Base-by-base conservation (phyloP, 257 asterid species). In the Cordia subcordata region DNA sequence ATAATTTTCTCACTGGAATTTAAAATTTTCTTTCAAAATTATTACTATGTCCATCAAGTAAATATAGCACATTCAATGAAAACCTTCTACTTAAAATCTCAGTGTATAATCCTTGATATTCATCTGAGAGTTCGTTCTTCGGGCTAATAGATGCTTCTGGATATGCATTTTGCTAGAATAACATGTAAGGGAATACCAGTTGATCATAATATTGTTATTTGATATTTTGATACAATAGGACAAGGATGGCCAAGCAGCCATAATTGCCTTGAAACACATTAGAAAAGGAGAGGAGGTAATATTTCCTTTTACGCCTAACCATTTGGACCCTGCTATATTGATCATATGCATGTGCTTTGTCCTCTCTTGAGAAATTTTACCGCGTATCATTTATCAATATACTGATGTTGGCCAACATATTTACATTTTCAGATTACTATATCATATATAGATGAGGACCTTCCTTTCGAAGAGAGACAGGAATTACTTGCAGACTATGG, bases 371-470 rank as follows among this genome's bases (percentile, higher is more conserved):
- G 35, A 27, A 27, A 27, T 27, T 27, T 27, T 27, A 6, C 35
- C 6, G 35, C 35, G 4, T 6, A 27, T 27, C 35, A 27, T 6
- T 27, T 3, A 27, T 27, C 35, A 27, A 3, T 27, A 27, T 27
- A 27, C 35, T 27, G 35, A 27, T 27, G 35, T 32, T 32, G 4
- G 10, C 15, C 10, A 33, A 17, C 63, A 21, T 64, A 10, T 39
- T 15, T 55, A 6, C 33, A 23, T 62, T 69, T 66, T 27, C 87
- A 92, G 99, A 71, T 89, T 62, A 85, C 92, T 20, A 93, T 89
- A 69, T 93, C 99, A 0, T 89, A 93, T 78, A 79, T 93, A 60
- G 95, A 86, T 19, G 99, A 93, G 75, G 95, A 86, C 33, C 82
- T 82, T 74, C 74, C 92, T 11, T 80, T 78, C 10, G 76, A 80